A percentile compares a stretch with the other conserved stretches of the same genome.
phyloP scores from a whole-genome alignment of 352 stramenopile species.

The Halophytophthora batemanensis region DNA sequence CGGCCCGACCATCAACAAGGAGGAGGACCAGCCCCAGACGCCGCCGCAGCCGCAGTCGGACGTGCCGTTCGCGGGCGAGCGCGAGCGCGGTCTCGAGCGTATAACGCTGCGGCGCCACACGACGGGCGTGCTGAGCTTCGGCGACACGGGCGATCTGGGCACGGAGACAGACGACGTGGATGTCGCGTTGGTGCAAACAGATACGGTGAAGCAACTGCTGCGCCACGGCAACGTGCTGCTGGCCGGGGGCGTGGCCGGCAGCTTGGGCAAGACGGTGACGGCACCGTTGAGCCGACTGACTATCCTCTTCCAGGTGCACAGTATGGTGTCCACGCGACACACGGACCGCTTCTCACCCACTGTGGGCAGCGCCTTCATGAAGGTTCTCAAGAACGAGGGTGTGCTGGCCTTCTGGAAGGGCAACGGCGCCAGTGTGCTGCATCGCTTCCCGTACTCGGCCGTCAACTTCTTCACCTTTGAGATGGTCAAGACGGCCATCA shows the following conservation, averaged over 20 bases:
- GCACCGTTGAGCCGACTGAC: constrained; percentile 93
- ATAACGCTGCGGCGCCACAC: constrained; percentile 72
- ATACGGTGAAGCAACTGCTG: constrained; percentile 67
- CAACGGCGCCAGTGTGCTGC: constrained; percentile 94
- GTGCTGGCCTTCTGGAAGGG: constrained; percentile 93
- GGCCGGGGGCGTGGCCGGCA: constrained; percentile 92
- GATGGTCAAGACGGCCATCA: constrained; percentile 79
- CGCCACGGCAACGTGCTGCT: constrained; percentile 80
- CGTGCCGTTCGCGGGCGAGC: constrained; percentile 13
- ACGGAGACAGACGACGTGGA: constrained; percentile 82
- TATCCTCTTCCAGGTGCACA: constrained; percentile 97
- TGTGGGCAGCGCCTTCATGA: constrained; percentile 75
- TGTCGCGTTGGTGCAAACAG: constrained; percentile 64
- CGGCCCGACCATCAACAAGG: constrained; percentile 22
- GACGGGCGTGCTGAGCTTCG: constrained; percentile 78
- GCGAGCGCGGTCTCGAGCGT: constrained; percentile 26
- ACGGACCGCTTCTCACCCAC: constrained; percentile 81
- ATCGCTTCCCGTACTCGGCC: constrained; percentile 95
- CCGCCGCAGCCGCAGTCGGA: constrained; percentile 1
- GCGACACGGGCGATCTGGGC: constrained; percentile 69
- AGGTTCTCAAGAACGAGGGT: constrained; percentile 93
- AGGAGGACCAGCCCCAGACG: constrained; percentile 7
- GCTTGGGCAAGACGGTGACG: constrained; percentile 94
- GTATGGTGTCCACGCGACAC: constrained; percentile 90
- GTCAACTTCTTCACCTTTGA: constrained; percentile 98